Evolutionary conservation across 305 asterid genomes (phyloP).

Genomic region (Fraxinus nigra): DNA sequence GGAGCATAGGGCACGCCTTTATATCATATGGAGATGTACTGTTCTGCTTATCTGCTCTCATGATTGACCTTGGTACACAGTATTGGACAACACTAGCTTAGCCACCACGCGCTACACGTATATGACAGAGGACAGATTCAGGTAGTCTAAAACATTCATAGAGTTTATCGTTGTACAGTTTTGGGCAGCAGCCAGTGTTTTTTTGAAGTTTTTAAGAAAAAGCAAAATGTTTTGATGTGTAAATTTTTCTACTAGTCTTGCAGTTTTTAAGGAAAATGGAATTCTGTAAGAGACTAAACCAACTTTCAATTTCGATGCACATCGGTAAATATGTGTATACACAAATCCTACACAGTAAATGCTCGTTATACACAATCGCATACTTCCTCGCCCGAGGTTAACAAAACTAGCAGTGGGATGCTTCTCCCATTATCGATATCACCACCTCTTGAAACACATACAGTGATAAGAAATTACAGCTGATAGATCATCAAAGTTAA

Average conservation of each 20-base stretch:
- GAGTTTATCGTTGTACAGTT: not conserved
- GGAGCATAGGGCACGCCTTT: constrained; percentile 54
- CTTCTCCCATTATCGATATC: not conserved
- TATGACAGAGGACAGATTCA: not conserved
- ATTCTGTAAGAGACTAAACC: not conserved
- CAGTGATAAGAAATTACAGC: constrained; percentile 2
- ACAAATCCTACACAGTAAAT: not conserved
- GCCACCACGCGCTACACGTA: not conserved
- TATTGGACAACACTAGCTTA: not conserved
- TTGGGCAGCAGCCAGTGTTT: not conserved
- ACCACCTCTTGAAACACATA: constrained; percentile 7
- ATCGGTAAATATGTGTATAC: not conserved
- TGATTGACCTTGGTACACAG: not conserved
- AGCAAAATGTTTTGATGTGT: not conserved
- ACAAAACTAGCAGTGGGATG: not conserved
- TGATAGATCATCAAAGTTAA: not conserved
- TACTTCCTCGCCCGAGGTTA: not conserved
- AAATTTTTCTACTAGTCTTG: not conserved
- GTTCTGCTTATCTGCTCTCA: not conserved
- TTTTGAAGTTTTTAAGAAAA: not conserved
- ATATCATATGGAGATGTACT: constrained; percentile 55
- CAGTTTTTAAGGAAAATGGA: not conserved
- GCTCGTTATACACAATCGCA: not conserved
- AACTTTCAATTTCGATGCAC: not conserved
- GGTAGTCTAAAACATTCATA: not conserved